Conservation (phyloP, 441 rosid species). For the Erysimum pusillum region DNA sequence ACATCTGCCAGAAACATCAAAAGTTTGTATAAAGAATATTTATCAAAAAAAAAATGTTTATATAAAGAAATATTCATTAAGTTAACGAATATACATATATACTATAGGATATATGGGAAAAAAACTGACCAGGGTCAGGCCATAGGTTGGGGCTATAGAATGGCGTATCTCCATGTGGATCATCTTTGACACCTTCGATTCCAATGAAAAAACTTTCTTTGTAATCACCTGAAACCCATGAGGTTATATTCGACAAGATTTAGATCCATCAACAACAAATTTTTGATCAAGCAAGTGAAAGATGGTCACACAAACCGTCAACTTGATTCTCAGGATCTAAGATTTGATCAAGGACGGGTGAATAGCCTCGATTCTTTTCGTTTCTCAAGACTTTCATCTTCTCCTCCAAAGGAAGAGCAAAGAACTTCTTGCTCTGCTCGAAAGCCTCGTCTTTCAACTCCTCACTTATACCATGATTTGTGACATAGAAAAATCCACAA, state of each 20-base stretch:
- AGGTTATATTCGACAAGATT: not conserved
- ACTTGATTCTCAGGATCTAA: conserved; percentile 78
- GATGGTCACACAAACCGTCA: conserved; percentile 53
- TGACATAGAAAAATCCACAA: conserved; percentile 82
- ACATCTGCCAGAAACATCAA: conserved; percentile 49
- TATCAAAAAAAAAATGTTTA: too few relatives aligned
- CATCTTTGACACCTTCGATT: conserved; percentile 67
- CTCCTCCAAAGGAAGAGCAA: conserved; percentile 61
- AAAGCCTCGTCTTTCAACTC: conserved; percentile 77
- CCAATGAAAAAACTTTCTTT: conserved; percentile 85
- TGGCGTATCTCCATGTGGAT: conserved; percentile 63
- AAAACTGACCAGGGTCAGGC: conserved; percentile 66
- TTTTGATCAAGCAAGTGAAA: conserved; percentile 50
- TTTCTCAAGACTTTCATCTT: conserved; percentile 83
- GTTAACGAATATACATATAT: not conserved
- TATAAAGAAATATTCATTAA: not conserved
- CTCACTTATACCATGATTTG: conserved; percentile 75
- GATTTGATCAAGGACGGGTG: conserved; percentile 70
- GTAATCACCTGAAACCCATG: conserved; percentile 70
- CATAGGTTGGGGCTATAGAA: conserved; percentile 80
- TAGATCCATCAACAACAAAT: not conserved
- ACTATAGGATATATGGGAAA: too few relatives aligned
- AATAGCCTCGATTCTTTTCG: conserved; percentile 72
- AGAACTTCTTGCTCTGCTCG: conserved; percentile 66
- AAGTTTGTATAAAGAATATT: not conserved